A percentile compares a stretch with the other conserved stretches of the same genome.
phyloP scores from a whole-genome alignment of 805 yeast species.

The Cyberlindnera subsufficiens region DNA sequence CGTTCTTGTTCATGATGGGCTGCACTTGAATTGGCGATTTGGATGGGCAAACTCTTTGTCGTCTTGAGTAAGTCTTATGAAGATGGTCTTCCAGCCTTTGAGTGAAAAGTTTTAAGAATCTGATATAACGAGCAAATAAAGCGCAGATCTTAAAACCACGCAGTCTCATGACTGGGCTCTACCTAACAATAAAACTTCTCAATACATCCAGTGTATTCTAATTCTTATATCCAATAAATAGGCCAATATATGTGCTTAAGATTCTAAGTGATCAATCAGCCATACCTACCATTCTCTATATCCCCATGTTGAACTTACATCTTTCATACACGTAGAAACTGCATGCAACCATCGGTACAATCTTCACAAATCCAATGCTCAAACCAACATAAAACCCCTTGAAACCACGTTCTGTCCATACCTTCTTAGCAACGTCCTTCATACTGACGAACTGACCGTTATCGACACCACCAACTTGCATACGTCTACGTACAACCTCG shows the following conservation, averaged over 20 bases:
- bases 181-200: too few species aligned
- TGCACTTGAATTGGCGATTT: too few species aligned
- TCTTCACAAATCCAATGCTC: conserved; percentile 91
- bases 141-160: too few species aligned
- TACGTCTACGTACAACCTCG: conserved; percentile 88
- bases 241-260: not conserved
- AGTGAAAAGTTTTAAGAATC: too few species aligned
- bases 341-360: conserved; percentile 96
- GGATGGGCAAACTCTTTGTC: too few species aligned
- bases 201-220: too few species aligned
- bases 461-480: conserved; percentile 89
- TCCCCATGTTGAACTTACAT: conserved; percentile 59
- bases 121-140: too few species aligned
- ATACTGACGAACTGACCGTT: conserved; percentile 51
- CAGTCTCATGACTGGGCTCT: too few species aligned
- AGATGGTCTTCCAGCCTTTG: too few species aligned
- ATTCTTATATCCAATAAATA: too few species aligned
- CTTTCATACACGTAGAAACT: conserved; percentile 93
- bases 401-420: conserved; percentile 70
- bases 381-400: conserved; percentile 92
- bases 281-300: not conserved
- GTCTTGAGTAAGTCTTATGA: too few species aligned
- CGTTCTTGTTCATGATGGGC: too few species aligned
- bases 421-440: conserved; percentile 46
- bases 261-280: not conserved